A percentile compares a stretch with the other conserved stretches of the same genome.
phyloP scores from a whole-genome alignment of 1,139 yeast species.

The Debaryomycetaceae sp. region DNA sequence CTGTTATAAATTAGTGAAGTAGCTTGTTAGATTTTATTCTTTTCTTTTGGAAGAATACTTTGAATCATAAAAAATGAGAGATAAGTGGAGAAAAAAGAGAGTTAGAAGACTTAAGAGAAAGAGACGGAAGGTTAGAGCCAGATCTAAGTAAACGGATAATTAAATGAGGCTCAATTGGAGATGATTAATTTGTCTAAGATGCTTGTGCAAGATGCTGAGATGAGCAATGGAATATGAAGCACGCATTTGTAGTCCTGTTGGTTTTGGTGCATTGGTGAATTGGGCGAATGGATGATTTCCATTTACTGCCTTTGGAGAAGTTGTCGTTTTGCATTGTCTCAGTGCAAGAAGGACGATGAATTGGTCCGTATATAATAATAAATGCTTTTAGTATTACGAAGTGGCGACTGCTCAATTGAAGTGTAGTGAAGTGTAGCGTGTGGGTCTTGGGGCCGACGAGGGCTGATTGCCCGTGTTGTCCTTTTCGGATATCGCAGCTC shows the following conservation, averaged over 20 bases:
- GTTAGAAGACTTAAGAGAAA: slow-evolving; percentile 99
- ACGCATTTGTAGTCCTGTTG: neutral
- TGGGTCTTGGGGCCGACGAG: no score
- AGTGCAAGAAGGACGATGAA: neutral
- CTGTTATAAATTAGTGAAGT: neutral
- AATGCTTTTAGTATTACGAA: neutral
- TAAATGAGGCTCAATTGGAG: neutral
- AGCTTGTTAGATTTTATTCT: slow-evolving; percentile 12
- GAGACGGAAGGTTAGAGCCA: slow-evolving; percentile 99
- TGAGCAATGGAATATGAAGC: neutral
- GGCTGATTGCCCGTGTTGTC: no score
- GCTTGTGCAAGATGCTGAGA: neutral
- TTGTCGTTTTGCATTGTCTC: neutral
- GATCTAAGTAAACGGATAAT: slow-evolving; percentile 84
- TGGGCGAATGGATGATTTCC: neutral
- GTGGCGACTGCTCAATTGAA: neutral
- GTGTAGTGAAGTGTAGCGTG: neutral
- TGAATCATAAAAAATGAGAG: slow-evolving; percentile 61
- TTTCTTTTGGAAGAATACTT: slow-evolving; percentile 19
- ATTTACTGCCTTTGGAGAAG: neutral
- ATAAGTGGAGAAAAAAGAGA: slow-evolving; percentile 99
- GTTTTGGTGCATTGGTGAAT: neutral
- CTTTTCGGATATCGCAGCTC: no score
- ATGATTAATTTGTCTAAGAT: neutral
- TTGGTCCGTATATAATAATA: neutral